These are phyloP conservation scores for Aschersonia sp. DNA, from an alignment of 2,329 filamentous ascomycete genomes.

Conservation along the genomic window DNA sequence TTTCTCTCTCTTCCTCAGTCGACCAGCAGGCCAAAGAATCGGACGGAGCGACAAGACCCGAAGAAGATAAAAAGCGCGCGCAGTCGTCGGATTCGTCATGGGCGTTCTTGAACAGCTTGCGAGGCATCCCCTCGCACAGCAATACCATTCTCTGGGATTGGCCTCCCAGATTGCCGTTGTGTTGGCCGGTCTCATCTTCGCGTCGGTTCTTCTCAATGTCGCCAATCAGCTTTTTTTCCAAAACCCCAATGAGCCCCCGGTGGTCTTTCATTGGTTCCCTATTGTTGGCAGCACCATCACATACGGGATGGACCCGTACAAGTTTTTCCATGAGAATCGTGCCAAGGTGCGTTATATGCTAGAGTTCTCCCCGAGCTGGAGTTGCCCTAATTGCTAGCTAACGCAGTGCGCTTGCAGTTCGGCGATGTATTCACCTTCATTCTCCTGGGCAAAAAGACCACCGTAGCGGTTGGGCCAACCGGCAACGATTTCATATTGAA, in stretches of 20 bases:
- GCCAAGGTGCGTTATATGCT: constrained; percentile 46
- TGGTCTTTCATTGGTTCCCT: constrained; percentile 73
- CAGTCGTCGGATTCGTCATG: constrained; percentile 23
- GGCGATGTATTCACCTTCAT: constrained; percentile 41
- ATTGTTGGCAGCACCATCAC: constrained; percentile 81
- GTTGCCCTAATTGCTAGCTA: not conserved
- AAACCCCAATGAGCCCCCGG: constrained; percentile 66
- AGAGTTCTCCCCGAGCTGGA: not conserved
- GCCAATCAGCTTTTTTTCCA: constrained; percentile 65
- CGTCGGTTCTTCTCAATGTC: constrained; percentile 64
- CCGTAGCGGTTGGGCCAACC: constrained; percentile 31
- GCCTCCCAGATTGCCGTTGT: constrained; percentile 31
- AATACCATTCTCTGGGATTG: constrained; percentile 32
- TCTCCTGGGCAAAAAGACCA: constrained; percentile 34
- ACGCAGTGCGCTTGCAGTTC: constrained; percentile 18
- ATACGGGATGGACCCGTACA: constrained; percentile 89
- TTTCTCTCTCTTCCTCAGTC: not conserved
- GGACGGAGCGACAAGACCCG: not conserved
- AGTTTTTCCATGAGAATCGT: constrained; percentile 66
- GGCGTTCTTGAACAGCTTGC: constrained; percentile 38
- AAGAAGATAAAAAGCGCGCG: not conserved
- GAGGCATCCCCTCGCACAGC: constrained; percentile 32
- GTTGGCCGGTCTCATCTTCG: constrained; percentile 26
- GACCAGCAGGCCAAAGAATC: not conserved
- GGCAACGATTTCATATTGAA: constrained; percentile 44